phyloP scores from a whole-genome alignment of 768 basidiomycete species.

The Russula sp. region DNA sequence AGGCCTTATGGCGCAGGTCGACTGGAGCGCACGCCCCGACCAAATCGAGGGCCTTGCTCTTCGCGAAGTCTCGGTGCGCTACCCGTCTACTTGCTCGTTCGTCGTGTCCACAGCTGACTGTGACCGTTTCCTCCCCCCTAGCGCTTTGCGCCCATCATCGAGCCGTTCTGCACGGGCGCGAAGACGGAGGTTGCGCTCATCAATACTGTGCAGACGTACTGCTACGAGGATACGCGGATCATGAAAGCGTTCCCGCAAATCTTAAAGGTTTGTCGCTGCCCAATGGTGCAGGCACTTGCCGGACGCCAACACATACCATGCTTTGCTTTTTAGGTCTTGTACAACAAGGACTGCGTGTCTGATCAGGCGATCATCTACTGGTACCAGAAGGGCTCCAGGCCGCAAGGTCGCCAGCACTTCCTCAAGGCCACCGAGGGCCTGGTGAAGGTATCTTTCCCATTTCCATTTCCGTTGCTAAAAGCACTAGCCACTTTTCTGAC shows the following conservation, averaged over 20 bases:
- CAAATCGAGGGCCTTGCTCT: conserved; percentile 88
- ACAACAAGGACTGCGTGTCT: conserved; percentile 92
- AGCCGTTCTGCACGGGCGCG: conserved; percentile 82
- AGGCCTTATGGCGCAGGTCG: conserved; percentile 80
- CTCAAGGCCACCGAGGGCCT: conserved; percentile 80
- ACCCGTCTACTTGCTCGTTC: not conserved
- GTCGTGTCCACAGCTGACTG: not conserved
- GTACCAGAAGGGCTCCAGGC: conserved; percentile 95
- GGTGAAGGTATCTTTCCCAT: conserved; percentile 61
- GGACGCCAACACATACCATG: not conserved
- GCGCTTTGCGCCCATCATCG: conserved; percentile 81
- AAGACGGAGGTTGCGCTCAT: conserved; percentile 93
- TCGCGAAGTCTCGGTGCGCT: conserved; percentile 76
- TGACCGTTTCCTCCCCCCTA: conserved; percentile 30
- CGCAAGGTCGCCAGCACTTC: conserved; percentile 94
- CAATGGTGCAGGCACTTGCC: not conserved
- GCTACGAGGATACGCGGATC: conserved; percentile 93
- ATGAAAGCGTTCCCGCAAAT: conserved; percentile 95
- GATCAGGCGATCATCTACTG: conserved; percentile 98
- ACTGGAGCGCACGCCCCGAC: conserved; percentile 86
- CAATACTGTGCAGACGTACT: conserved; percentile 92
- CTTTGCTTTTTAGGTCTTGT: conserved; percentile 58
- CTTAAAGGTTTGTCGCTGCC: conserved; percentile 55
- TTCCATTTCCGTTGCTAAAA: not conserved
- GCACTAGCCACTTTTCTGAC: not conserved